Evolutionary conservation across 2,329 filamentous ascomycete species (phyloP).

Genomic region (Akanthomyces uredinophilus): DNA sequence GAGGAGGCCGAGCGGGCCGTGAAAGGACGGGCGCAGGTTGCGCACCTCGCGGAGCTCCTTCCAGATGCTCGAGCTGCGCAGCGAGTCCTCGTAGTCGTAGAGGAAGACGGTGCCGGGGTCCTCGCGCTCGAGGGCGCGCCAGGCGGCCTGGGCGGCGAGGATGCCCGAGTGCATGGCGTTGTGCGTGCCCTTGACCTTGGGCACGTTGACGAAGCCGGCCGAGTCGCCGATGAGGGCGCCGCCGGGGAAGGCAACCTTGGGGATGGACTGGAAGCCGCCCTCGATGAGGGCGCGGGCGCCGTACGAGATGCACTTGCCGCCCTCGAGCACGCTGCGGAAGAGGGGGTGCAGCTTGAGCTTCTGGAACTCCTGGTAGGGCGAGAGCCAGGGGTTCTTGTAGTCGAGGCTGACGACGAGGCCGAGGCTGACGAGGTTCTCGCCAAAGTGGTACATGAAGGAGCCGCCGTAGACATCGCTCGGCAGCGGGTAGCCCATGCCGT

Average conservation of each 20-base stretch:
- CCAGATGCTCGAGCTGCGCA: conserved; percentile 86
- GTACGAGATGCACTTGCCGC: conserved; percentile 96
- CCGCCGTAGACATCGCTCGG: conserved; percentile 88
- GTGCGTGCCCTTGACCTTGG: conserved; percentile 97
- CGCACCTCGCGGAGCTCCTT: conserved; percentile 90
- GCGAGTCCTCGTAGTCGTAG: conserved; percentile 86
- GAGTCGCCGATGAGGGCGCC: conserved; percentile 94
- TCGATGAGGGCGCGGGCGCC: conserved; percentile 87
- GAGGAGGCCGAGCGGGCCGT: conserved; percentile 77
- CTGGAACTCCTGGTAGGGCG: conserved; percentile 93
- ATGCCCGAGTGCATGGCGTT: conserved; percentile 97
- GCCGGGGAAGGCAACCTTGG: conserved; percentile 92
- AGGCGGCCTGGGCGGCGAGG: conserved; percentile 89
- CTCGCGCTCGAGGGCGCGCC: conserved; percentile 58
- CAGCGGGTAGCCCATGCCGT: conserved; percentile 90
- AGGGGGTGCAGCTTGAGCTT: conserved; percentile 98
- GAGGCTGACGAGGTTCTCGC: conserved; percentile 89
- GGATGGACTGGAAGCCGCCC: conserved; percentile 95
- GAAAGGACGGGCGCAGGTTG: conserved; percentile 96
- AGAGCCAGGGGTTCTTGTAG: conserved; percentile 94
- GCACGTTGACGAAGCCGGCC: conserved; percentile 93
- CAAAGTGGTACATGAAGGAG: conserved; percentile 99
- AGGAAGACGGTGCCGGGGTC: conserved; percentile 75
- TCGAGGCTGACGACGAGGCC: conserved; percentile 91
- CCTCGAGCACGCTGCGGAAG: conserved; percentile 81